Percentiles rank a stretch among this genome's conserved stretches.
Conservation (phyloP, 176 grass and related monocot species). For the Echinochloa phyllopogon region DNA sequence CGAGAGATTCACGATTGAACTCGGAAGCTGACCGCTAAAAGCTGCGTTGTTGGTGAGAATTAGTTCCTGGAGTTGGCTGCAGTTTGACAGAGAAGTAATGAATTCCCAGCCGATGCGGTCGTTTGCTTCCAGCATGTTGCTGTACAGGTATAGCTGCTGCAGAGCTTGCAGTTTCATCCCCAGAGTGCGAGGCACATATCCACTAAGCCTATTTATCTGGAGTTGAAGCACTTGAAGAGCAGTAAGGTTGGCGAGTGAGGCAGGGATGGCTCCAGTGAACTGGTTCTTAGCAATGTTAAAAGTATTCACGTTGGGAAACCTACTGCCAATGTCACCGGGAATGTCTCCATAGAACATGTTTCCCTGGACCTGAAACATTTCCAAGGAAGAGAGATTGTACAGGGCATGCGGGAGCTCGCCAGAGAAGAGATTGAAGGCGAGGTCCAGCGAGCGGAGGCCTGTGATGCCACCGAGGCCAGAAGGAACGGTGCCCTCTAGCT, state of each 20-base stretch:
- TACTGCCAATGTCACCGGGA: neutral
- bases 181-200: neutral
- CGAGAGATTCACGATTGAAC: constrained; percentile 12
- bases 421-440: neutral
- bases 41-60: neutral
- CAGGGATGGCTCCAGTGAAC: neutral
- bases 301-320: neutral
- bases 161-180: neutral
- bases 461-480: neutral
- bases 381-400: neutral
- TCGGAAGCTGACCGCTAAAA: neutral
- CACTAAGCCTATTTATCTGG: neutral
- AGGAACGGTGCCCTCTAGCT: constrained; percentile 6
- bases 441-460: too few relatives aligned
- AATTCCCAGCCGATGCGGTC: constrained; percentile 12
- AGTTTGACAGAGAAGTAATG: constrained; percentile 17
- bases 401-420: neutral
- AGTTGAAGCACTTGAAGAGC: accelerated
- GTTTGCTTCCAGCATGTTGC: neutral
- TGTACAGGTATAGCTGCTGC: accelerated
- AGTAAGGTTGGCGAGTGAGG: neutral
- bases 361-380: accelerated
- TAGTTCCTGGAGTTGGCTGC: neutral
- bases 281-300: neutral
- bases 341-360: neutral